Conservation (phyloP, 2,329 filamentous ascomycete species). For the Fusarium scirpi region DNA sequence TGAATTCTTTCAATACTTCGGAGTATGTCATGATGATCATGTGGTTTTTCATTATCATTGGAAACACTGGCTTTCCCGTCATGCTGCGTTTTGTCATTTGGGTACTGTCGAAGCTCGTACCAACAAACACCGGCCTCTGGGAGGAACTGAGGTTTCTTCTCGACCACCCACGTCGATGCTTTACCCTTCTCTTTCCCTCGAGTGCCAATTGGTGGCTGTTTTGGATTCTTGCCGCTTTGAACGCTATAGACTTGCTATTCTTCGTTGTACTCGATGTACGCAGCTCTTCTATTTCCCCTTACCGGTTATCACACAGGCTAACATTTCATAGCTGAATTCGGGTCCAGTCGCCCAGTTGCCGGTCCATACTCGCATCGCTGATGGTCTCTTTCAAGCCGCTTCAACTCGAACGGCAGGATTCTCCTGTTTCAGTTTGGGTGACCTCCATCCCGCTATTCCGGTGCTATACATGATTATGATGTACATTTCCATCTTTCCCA, state of each 20-base stretch:
- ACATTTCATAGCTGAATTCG: constrained; percentile 72
- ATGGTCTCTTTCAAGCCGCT: constrained; percentile 90
- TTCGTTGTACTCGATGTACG: constrained; percentile 92
- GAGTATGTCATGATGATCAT: constrained; percentile 81
- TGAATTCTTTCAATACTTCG: constrained; percentile 87
- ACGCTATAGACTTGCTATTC: constrained; percentile 86
- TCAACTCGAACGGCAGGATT: constrained; percentile 94
- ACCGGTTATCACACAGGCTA: constrained; percentile 27
- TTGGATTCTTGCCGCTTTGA: constrained; percentile 83
- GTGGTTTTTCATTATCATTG: constrained; percentile 90
- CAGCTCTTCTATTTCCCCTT: constrained; percentile 32
- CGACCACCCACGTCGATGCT: constrained; percentile 95
- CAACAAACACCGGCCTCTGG: constrained; percentile 77
- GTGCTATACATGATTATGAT: constrained; percentile 98
- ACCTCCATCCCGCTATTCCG: constrained; percentile 89
- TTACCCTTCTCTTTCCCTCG: constrained; percentile 91
- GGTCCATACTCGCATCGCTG: constrained; percentile 80
- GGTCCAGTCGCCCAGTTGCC: constrained; percentile 75
- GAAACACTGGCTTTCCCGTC: constrained; percentile 94
- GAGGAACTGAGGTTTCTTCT: constrained; percentile 92
- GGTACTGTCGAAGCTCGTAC: constrained; percentile 75
- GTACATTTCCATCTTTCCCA: constrained; percentile 98
- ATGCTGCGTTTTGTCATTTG: constrained; percentile 96
- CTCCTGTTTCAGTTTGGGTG: constrained; percentile 79
- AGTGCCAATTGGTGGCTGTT: constrained; percentile 97